These are phyloP conservation scores for Colletotrichum sp. DNA, from an alignment of 2,329 filamentous ascomycete genomes.

Conservation along the genomic window DNA sequence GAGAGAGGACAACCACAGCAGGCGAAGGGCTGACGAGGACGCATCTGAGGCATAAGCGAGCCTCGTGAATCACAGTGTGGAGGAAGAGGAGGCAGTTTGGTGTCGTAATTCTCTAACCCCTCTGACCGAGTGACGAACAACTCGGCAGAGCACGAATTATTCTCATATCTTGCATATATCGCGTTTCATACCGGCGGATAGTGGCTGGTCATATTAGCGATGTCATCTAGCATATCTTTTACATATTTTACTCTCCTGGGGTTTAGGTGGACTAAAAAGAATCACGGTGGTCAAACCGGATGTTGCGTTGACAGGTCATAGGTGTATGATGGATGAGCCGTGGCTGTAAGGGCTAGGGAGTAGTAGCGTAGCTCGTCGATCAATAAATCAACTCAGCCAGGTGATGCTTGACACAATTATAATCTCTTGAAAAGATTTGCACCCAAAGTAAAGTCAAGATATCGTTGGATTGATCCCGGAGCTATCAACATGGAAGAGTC, in stretches of 20 bases:
- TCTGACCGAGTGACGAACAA: constrained; percentile 5
- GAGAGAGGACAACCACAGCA: constrained; percentile 5
- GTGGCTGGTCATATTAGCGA: not conserved
- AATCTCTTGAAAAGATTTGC: not conserved
- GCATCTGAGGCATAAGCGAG: not conserved
- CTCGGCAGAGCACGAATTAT: constrained; percentile 13
- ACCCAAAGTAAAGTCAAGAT: too few relatives aligned
- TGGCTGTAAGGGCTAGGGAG: not conserved
- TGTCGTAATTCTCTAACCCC: not conserved
- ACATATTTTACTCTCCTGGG: not conserved
- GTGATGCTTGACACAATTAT: not conserved
- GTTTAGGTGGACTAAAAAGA: not conserved
- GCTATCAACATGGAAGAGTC: not conserved
- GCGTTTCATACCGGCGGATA: not conserved
- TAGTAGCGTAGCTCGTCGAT: not conserved
- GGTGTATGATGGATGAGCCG: not conserved
- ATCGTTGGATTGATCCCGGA: not conserved
- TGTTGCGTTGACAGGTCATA: not conserved
- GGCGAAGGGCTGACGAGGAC: not conserved
- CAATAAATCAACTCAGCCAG: not conserved
- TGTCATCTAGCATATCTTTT: not conserved
- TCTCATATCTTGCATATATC: constrained; percentile 12
- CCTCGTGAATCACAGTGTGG: not conserved
- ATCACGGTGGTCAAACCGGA: not conserved
- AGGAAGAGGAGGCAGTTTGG: not conserved